A percentile compares a stretch with the other conserved stretches of the same genome.
phyloP scores from a whole-genome alignment of 352 stramenopile genomes.

The Phytopythium vexans region DNA sequence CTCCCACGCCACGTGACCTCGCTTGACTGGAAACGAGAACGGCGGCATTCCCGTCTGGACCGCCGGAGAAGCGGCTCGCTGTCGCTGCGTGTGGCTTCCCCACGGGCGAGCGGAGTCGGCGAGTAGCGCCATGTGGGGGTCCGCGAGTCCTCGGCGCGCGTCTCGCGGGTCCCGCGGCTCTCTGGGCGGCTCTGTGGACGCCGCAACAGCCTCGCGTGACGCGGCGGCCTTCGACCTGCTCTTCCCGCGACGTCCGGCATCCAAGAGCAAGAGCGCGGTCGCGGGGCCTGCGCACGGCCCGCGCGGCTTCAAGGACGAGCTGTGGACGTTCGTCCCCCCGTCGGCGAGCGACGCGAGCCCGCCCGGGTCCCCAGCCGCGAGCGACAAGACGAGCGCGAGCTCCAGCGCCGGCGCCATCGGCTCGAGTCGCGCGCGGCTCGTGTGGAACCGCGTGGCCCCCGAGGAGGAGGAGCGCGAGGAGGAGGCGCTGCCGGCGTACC shows the following conservation, averaged over 20 bases:
- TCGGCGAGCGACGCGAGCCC: neutral
- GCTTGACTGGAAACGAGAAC: no score
- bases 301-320: conserved; percentile 1
- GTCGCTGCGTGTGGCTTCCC: no score
- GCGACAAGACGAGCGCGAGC: neutral
- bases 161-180: neutral
- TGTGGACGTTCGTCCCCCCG: conserved; percentile 2
- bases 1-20: no score
- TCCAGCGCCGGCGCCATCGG: conserved; percentile 34
- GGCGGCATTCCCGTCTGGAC: no score
- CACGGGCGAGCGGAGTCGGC: no score
- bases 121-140: neutral
- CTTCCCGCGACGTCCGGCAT: conserved; percentile 1
- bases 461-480: conserved; percentile 72
- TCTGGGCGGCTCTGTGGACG: neutral
- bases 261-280: neutral
- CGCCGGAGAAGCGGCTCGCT: no score
- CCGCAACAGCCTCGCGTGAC: neutral
- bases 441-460: conserved; percentile 64
- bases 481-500: conserved; percentile 64
- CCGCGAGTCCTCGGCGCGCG: neutral
- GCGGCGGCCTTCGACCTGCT: conserved; percentile 4
- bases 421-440: conserved; percentile 30
- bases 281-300: neutral
- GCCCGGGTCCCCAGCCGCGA: neutral